Evolutionary conservation across 345 rosid genomes (phyloP), one percentile per base, ranked within the genome.

Genomic region (Camelina laxa): DNA sequence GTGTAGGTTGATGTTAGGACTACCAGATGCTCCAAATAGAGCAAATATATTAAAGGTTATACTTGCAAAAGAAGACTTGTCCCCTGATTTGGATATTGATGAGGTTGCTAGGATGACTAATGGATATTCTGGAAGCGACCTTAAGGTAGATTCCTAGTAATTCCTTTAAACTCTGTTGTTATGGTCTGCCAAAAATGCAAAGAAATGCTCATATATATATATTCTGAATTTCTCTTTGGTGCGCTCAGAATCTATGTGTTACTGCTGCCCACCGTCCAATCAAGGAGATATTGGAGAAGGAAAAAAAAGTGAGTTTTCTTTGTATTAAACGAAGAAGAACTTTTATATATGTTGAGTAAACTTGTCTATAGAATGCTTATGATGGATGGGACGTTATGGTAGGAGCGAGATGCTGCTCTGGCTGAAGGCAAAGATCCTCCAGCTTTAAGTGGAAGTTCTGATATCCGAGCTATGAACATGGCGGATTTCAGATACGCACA

Each of bases 121-220:
- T 72, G 98, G 97, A 70, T 94, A 94, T 77, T 94, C 97, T 60
- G 97, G 96, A 76, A 91, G 98, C 67, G 95, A 91, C 75, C 90
- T 94, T 17, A 94, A 90, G 93, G 98, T 91, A 49, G 65, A 51
- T 30, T 49, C 60, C 13, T 48, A 38, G 48, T 57, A 45, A 45
- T 65, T 38, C 57, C 20, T 20, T 48, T 19, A 20, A 16, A 38
- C 10, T 58, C 10, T 58, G 9, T 74, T 35, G 16, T 17, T 65
- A 10, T 49, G 12, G 30, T 50, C 35, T 69, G 57, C 66, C 57
- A 41, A 2, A 27, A 42, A 41, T 17, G 39, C 17, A 51, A 42
- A 54, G 68, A 14, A 7, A 30, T 49, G 27, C 70, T 24, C 51
- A 54, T 66, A 19, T 24, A 54, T 66, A 19, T 24, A 7, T 51